Conservation (phyloP, 805 yeast genomes). For the Sugiyamaella boreocaroliniensis region DNA sequence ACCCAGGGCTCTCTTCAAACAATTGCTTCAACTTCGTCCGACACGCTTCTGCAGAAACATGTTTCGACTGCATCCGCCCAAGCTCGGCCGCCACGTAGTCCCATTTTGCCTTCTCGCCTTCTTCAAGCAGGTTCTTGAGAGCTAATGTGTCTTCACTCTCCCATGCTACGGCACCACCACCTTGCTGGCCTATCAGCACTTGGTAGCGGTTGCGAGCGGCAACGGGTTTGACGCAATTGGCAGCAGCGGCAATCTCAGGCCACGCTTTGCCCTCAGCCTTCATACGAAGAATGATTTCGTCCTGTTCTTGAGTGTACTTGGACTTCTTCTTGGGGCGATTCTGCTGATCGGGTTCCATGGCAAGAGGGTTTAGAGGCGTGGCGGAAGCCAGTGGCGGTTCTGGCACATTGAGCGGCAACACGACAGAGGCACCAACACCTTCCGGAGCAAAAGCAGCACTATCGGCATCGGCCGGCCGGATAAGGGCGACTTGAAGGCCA, state of each 20-base stretch:
- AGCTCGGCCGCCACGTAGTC: slow-evolving; percentile 56
- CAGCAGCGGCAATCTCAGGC: slow-evolving; percentile 64
- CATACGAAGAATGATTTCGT: slow-evolving; percentile 52
- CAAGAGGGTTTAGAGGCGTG: slow-evolving; percentile 37
- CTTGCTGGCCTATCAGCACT: slow-evolving; percentile 77
- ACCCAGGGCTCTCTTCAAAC: slow-evolving; percentile 48
- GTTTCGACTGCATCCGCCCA: slow-evolving; percentile 43
- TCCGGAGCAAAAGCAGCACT: slow-evolving; percentile 1
- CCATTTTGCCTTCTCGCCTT: slow-evolving; percentile 68
- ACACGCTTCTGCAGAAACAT: slow-evolving; percentile 47
- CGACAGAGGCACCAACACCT: not conserved
- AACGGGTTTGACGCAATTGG: slow-evolving; percentile 57
- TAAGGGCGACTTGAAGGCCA: slow-evolving; percentile 12
- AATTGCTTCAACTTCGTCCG: slow-evolving; percentile 47
- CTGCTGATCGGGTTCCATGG: slow-evolving; percentile 37
- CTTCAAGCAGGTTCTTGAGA: slow-evolving; percentile 51
- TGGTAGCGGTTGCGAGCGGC: slow-evolving; percentile 77
- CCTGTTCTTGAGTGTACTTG: slow-evolving; percentile 66
- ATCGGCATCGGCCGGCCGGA: slow-evolving; percentile 3
- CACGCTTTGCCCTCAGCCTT: slow-evolving; percentile 61
- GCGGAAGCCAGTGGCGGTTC: slow-evolving; percentile 44
- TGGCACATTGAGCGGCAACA: slow-evolving; percentile 32
- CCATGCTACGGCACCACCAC: slow-evolving; percentile 64
- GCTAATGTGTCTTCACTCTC: slow-evolving; percentile 46
- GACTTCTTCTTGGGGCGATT: slow-evolving; percentile 55